A percentile compares a stretch with the other conserved stretches of the same genome.
phyloP scores from a whole-genome alignment of 2,329 filamentous ascomycete genomes.

The Periconia sp. region DNA sequence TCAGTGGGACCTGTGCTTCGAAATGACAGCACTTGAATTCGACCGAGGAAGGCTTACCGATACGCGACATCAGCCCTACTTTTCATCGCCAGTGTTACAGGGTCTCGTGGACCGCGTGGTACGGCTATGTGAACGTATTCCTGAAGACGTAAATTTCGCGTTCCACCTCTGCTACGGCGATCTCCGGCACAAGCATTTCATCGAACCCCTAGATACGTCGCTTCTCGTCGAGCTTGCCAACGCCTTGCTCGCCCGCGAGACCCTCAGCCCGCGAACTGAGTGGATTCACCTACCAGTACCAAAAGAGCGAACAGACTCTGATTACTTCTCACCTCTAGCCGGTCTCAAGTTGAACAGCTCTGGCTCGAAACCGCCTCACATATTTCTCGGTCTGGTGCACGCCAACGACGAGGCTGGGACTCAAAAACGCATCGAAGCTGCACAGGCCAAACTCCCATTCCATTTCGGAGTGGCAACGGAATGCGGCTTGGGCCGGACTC shows the following conservation, averaged over 20 bases:
- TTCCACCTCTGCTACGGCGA: constrained; percentile 59
- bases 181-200: constrained; percentile 51
- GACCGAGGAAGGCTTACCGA: constrained; percentile 1
- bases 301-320: constrained; percentile 42
- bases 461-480: constrained; percentile 51
- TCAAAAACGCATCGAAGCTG: constrained; percentile 46
- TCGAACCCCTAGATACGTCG: constrained; percentile 48
- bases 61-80: constrained; percentile 41
- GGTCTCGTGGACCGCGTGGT: constrained; percentile 44
- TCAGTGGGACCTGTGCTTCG: constrained; percentile 43
- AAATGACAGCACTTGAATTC: constrained; percentile 42
- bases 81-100: constrained; percentile 32
- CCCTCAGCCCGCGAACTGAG: constrained; percentile 16
- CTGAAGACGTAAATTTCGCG: constrained; percentile 49
- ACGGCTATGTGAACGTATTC: constrained; percentile 38
- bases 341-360: constrained; percentile 28
- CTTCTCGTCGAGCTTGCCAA: constrained; percentile 48
- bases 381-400: constrained; percentile 53
- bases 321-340: constrained; percentile 50
- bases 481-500: constrained; percentile 49
- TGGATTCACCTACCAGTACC: constrained; percentile 56
- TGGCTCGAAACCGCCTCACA: constrained; percentile 31
- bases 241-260: constrained; percentile 27
- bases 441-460: constrained; percentile 35
- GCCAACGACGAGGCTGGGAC: constrained; percentile 48